Conservation (phyloP, 2,329 filamentous ascomycete genomes). For the Colletotrichum eleusines region DNA sequence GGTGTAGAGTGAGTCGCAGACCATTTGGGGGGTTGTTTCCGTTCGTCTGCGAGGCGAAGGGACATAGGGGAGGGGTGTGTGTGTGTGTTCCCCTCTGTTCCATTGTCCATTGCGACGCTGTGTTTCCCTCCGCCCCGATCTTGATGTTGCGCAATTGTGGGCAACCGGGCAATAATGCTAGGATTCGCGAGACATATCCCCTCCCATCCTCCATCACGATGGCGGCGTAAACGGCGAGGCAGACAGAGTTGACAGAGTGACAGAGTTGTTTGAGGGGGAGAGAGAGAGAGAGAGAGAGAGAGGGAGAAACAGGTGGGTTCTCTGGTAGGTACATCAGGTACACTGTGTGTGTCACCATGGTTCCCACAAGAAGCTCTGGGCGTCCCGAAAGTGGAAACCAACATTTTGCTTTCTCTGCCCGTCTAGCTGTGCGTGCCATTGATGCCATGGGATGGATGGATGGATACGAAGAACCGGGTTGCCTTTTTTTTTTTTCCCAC, state of each 20-base stretch:
- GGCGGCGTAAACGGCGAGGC: conserved; percentile 5
- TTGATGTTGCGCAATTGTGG: conserved; percentile 38
- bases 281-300: neutral
- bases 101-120: conserved; percentile 37
- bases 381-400: too few species aligned
- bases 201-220: conserved; percentile 7
- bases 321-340: conserved; percentile 26
- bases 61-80: too few species aligned
- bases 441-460: too few species aligned
- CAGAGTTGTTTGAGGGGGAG: too few species aligned
- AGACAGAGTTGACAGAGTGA: neutral
- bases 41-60: neutral
- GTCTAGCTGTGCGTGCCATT: too few species aligned
- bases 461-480: too few species aligned
- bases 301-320: neutral
- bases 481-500: too few species aligned
- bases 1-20: neutral
- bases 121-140: conserved; percentile 3
- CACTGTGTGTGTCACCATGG: too few species aligned
- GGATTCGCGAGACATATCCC: neutral
- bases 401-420: too few species aligned
- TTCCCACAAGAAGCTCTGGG: neutral
- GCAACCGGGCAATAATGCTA: conserved; percentile 22
- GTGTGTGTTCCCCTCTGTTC: conserved; percentile 3
- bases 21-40: neutral